Percentiles rank a stretch among this genome's conserved stretches.
Evolutionary conservation across 352 stramenopile species (phyloP).

Genomic region (Elongisporangium undulatum): DNA sequence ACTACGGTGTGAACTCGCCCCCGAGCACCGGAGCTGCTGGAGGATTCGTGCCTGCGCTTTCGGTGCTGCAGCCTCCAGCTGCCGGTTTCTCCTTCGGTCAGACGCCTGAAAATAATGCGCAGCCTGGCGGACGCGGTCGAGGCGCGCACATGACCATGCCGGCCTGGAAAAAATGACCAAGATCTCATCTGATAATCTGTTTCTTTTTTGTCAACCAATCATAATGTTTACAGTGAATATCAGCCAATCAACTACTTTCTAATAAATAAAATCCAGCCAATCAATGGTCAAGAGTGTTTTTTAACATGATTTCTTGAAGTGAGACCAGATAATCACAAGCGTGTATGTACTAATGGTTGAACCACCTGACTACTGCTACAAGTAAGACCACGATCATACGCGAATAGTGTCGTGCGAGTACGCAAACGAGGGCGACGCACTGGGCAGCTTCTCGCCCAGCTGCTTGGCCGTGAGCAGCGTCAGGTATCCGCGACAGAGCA

Average conservation of each 20-base stretch:
- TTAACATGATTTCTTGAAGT: background rate
- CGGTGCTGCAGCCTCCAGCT: conserved; percentile 15
- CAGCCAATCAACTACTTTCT: background rate
- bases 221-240: background rate
- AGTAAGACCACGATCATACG: conserved; percentile 12
- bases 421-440: conserved; percentile 18
- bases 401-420: conserved; percentile 7
- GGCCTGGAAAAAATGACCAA: conserved; percentile 55
- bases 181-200: background rate
- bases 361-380: background rate
- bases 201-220: background rate
- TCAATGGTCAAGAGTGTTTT: background rate
- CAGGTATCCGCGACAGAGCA: conserved; percentile 20
- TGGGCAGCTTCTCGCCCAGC: conserved; percentile 15
- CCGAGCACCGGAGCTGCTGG: conserved; percentile 21
- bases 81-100: conserved; percentile 13
- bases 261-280: background rate
- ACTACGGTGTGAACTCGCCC: conserved; percentile 73
- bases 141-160: conserved; percentile 66
- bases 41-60: conserved; percentile 15
- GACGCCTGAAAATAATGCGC: conserved; percentile 2
- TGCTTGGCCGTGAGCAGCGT: conserved; percentile 12
- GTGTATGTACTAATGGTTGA: background rate
- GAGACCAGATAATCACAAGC: background rate
- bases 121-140: conserved; percentile 43